A percentile compares a stretch with the other conserved stretches of the same genome.
phyloP scores from a whole-genome alignment of 2,329 filamentous ascomycete genomes.

The Tolypocladium tundrense region DNA sequence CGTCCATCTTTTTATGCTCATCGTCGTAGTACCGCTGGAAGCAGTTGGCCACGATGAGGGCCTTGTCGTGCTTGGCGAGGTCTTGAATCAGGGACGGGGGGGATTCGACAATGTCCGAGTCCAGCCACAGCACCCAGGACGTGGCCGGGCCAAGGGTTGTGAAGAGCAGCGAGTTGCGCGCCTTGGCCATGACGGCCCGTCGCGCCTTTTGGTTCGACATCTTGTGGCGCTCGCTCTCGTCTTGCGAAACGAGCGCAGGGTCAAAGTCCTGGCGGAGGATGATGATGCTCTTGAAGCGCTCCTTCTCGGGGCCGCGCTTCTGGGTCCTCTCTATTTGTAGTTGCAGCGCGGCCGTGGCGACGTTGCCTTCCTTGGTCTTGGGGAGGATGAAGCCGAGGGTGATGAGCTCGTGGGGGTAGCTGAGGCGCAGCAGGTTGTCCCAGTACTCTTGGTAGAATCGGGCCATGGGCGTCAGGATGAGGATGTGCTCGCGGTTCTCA shows the following conservation, averaged over 20 bases:
- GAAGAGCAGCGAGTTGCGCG: slow-evolving; percentile 88
- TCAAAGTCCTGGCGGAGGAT: slow-evolving; percentile 96
- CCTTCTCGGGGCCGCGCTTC: slow-evolving; percentile 59
- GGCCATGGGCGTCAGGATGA: slow-evolving; percentile 87
- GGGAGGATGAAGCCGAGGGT: slow-evolving; percentile 94
- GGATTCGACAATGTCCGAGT: slow-evolving; percentile 84
- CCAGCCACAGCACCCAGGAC: slow-evolving; percentile 95
- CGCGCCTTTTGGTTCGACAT: slow-evolving; percentile 80
- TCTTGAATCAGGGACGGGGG: slow-evolving; percentile 82
- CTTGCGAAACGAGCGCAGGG: slow-evolving; percentile 66
- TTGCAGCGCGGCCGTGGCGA: slow-evolving; percentile 73
- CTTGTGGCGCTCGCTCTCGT: slow-evolving; percentile 84
- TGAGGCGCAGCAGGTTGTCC: slow-evolving; percentile 78
- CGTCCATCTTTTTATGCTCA: slow-evolving; percentile 57
- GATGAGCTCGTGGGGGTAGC: slow-evolving; percentile 89
- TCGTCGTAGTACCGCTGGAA: slow-evolving; percentile 74
- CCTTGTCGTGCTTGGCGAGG: slow-evolving; percentile 74
- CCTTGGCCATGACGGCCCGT: slow-evolving; percentile 82
- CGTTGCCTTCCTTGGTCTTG: slow-evolving; percentile 84
- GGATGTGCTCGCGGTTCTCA: slow-evolving; percentile 70
- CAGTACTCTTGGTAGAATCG: slow-evolving; percentile 93
- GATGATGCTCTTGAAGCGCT: slow-evolving; percentile 84
- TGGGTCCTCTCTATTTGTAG: slow-evolving; percentile 79
- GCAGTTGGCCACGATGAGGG: slow-evolving; percentile 92
- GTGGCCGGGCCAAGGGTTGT: slow-evolving; percentile 85